Evolutionary conservation across 2,329 filamentous ascomycete genomes (phyloP).

Genomic region (Aspergillus alliaceus): DNA sequence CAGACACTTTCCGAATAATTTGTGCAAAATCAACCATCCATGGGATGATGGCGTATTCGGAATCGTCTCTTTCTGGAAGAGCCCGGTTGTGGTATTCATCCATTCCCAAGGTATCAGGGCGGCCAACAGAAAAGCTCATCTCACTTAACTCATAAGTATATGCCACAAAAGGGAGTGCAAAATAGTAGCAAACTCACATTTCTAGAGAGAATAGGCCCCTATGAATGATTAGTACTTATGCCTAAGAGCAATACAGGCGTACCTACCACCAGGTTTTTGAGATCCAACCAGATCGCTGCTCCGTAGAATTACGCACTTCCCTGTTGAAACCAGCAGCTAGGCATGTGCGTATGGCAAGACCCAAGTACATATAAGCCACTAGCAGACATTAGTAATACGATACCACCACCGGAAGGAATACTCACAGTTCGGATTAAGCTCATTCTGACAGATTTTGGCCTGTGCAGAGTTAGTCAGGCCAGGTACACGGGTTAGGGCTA

Average conservation of each 20-base stretch:
- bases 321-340: conserved; percentile 52
- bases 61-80: conserved; percentile 36
- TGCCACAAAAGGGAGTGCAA: not conserved
- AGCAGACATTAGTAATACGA: conserved; percentile 6
- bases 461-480: conserved; percentile 14
- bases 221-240: not conserved
- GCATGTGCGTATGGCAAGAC: conserved; percentile 49
- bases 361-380: conserved; percentile 51
- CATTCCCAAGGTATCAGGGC: conserved; percentile 50
- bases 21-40: conserved; percentile 43
- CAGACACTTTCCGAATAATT: conserved; percentile 41
- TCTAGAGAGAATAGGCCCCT: conserved; percentile 49
- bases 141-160: conserved; percentile 32
- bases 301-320: conserved; percentile 35
- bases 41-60: conserved; percentile 41
- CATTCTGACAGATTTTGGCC: conserved; percentile 53
- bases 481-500: not conserved
- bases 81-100: conserved; percentile 51
- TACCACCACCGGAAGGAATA: not conserved
- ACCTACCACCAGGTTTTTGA: conserved; percentile 50
- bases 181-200: conserved; percentile 31
- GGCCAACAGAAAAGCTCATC: conserved; percentile 50
- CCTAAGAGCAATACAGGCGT: not conserved
- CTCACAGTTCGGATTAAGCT: conserved; percentile 50
- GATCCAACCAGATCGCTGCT: conserved; percentile 39